Base-by-base conservation (phyloP, 78 protist genomes). In the Dictyostelium firmibasis region DNA sequence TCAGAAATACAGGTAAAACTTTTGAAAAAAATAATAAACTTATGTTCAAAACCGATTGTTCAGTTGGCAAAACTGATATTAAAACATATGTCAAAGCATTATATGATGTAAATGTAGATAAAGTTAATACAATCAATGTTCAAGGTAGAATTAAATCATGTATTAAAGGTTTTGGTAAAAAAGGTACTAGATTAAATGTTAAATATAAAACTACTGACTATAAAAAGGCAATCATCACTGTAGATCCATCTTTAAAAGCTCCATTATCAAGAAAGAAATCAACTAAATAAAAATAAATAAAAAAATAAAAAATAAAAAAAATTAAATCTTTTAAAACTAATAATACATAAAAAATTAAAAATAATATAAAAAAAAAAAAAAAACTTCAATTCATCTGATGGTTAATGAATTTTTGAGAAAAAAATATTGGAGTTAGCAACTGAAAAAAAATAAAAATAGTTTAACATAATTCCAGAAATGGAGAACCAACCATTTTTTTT, bases 121-220 rank as follows among this genome's bases (percentile, higher is more conserved):
- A 89, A 67, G 85, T 89, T 1, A 89, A 89, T 74, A 89, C 94
- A 41, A 62, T 89, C 86, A 89, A 89, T 67, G 94, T 89, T 29
- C 94, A 89, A 81, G 94, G 94, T 81, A 89, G 94, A 89, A 69
- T 89, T 7, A 89, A 89, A 83, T 3, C 44, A 29, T 5, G 41
- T 3, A 8, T 35, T 23, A 36, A 75, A 47, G 83, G 81, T 31
- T 35, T 75, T 9, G 84, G 85, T 64, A 69, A 29, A 47, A 57
- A 69, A 79, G 81, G 81, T 3, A 25, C 57, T 5, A 25, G 70
- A 29, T 36, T 76, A 20, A 18, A 13, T n/a, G 3, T 4, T 20
- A 53, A 33, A 53, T 89, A 44, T 83, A 89, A 81, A 89, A 72
- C 84, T 20, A 33, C 69, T 1, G 94, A 89, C 81, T 89, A 81